Evolutionary conservation across 345 rosid species (phyloP), one percentile per base, ranked within the genome.

Genomic region (Eutrema japonicum): DNA sequence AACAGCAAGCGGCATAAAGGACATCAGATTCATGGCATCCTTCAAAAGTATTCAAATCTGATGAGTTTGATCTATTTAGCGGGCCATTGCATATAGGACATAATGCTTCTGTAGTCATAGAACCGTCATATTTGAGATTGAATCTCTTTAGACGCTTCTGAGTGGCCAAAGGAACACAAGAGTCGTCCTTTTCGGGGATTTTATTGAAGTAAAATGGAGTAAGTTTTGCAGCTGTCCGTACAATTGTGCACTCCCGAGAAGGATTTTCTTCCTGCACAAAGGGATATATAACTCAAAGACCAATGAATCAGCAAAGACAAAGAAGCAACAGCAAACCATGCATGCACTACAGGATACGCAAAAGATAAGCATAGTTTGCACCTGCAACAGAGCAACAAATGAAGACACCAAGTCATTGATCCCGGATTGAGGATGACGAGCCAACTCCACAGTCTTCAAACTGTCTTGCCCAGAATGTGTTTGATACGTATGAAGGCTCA

Each of bases 141-240:
- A 79, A 83, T 82, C 86, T 90, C 86, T 84, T 95, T 30, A 83
- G 89, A 18, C 88, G 92, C 78, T 94, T 90, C 74, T 81, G 87
- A 16, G 91, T 81, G 5, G 96, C 94, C 70, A 84, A 72, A 58
- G 99, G 96, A 65, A 87, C 91, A 66, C 61, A 82, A 27, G 75
- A 36, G 66, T 86, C 89, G 55, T 82, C 84, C 52, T 83, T 84
- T 76, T 90, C 96, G 0, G 94, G 91, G 64, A 95, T 83, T 71
- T 83, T 85, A 49, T 92, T 95, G 83, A 95, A 88, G 82, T 86
- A 82, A 77, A 90, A 95, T 29, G 98, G 97, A 37, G 86, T 87
- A 8, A 92, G 93, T 89, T 92, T 95, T 64, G 87, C 98, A 75
- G 96, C 96, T 42, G 99, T 90, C 16, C 96, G 85, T 30, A 92